These are phyloP conservation scores for Neofusicoccum kwambonambiense DNA, from an alignment of 2,329 filamentous ascomycete genomes.

Conservation along the genomic window DNA sequence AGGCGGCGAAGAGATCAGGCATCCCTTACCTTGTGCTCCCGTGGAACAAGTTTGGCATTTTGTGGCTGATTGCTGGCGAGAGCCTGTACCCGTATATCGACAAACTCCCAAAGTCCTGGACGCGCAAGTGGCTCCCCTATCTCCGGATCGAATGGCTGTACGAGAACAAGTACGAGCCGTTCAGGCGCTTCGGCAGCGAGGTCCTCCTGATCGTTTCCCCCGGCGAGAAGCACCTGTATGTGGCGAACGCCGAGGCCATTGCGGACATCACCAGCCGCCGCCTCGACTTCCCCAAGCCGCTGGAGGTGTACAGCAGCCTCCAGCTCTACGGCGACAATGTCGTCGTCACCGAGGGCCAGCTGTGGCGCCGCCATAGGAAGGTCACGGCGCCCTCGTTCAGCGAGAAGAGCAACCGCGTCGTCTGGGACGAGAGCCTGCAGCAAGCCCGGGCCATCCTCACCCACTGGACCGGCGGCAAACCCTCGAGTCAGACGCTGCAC, in stretches of 20 bases:
- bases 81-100: conserved; percentile 58
- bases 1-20: conserved; percentile 46
- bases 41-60: conserved; percentile 48
- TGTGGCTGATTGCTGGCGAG: conserved; percentile 57
- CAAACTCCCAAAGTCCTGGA: conserved; percentile 55
- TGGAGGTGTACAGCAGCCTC: conserved; percentile 58
- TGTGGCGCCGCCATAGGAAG: conserved; percentile 73
- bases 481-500: conserved; percentile 46
- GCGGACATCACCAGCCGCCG: conserved; percentile 64
- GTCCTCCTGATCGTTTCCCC: conserved; percentile 65
- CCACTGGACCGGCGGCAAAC: conserved; percentile 32
- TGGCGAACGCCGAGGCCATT: conserved; percentile 64
- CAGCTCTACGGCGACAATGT: conserved; percentile 71
- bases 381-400: conserved; percentile 71
- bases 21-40: conserved; percentile 45
- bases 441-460: conserved; percentile 52
- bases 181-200: conserved; percentile 58
- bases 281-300: conserved; percentile 70
- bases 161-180: conserved; percentile 56
- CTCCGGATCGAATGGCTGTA: conserved; percentile 62
- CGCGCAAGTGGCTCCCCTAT: conserved; percentile 58
- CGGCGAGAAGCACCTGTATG: conserved; percentile 52
- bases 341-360: conserved; percentile 64
- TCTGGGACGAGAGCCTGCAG: conserved; percentile 62
- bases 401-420: conserved; percentile 69